Evolutionary conservation across 768 basidiomycete species (phyloP).

Genomic region (Auriscalpium orientale): DNA sequence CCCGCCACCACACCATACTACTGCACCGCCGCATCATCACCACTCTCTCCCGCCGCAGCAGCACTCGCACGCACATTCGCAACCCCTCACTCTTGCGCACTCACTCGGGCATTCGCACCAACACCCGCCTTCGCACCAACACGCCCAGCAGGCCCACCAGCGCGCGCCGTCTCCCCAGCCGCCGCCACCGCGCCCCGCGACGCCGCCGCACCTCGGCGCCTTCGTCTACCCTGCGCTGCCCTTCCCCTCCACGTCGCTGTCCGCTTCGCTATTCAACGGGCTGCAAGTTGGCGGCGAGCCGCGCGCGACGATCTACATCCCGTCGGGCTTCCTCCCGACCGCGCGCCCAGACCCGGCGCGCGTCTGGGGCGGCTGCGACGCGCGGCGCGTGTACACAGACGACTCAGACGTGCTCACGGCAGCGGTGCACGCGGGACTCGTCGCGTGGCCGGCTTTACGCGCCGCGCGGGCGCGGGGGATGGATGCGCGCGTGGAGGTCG

Average conservation of each 20-base stretch:
- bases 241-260: constrained; percentile 34
- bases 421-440: constrained; percentile 56
- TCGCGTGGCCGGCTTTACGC: constrained; percentile 35
- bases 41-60: neutral
- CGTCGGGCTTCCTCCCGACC: constrained; percentile 48
- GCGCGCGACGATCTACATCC: constrained; percentile 48
- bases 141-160: constrained; percentile 15
- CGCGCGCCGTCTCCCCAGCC: constrained; percentile 7
- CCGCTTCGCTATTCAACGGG: neutral
- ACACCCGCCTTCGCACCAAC: constrained; percentile 18
- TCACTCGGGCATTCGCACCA: constrained; percentile 8
- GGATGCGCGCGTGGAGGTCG: constrained; percentile 35
- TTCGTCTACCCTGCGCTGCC: constrained; percentile 52
- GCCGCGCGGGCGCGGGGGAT: constrained; percentile 30
- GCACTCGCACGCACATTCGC: neutral
- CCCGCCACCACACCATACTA: constrained; percentile 1
- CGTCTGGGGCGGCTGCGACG: constrained; percentile 49
- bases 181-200: constrained; percentile 12
- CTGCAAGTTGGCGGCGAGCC: constrained; percentile 5
- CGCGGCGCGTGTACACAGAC: constrained; percentile 65
- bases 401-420: constrained; percentile 68
- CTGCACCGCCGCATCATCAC: neutral
- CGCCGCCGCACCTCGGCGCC: constrained; percentile 39
- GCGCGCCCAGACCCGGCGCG: constrained; percentile 44
- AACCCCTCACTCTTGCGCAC: neutral